Evolutionary conservation across 352 stramenopile genomes (phyloP), one percentile per base, ranked within the genome.

Genomic region (Phytopythium kandeliae): DNA sequence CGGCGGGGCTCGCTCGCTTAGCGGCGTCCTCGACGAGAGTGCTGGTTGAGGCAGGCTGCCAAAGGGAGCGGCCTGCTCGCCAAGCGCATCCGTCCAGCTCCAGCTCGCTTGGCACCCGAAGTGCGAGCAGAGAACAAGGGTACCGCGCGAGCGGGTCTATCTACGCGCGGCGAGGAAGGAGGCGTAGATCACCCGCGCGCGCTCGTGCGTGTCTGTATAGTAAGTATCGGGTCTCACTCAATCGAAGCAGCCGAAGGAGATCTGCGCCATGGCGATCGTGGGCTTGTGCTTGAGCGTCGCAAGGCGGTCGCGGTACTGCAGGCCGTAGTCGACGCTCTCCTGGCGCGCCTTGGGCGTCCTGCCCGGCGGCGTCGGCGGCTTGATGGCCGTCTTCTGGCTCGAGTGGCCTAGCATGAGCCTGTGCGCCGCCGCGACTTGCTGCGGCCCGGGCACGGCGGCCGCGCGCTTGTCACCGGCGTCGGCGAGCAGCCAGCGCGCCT

Each of bases 351-450:
- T 52, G 24, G 72, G 69, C 49, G 69, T 40, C 17, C 65, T 62
- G 34, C 88, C 78, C 6, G 76, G 77, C 2, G 80, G 82, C 2
- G 78, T 86, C 16, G 83, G 83, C 30, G 76, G 80, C 28, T 87
- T 89, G 50, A 91, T 76, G 22, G 75, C 85, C 16, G 82, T 57
- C 49, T 86, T 89, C 51, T 91, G 80, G 58, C 83, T 93, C 25
- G 83, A 91, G 44, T 93, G 79, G 9, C 83, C 83, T 16, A 93
- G 63, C 83, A 93, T 93, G 37, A 93, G 48, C 17, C 83, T 78
- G 48, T 90, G 78, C 34, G 80, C 83, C 8, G 76, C 75, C n/a
- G 83, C 83, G 12, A 87, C 54, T 51, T 93, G 83, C 54, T 85
- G 84, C 1, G 83, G 76, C 0, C 76, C 69, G 7, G 83, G 83